Evolutionary conservation across 495 filamentous ascomycete species (phyloP), one percentile per base, ranked within the genome.

Genomic region (Eremomyces bilateralis): DNA sequence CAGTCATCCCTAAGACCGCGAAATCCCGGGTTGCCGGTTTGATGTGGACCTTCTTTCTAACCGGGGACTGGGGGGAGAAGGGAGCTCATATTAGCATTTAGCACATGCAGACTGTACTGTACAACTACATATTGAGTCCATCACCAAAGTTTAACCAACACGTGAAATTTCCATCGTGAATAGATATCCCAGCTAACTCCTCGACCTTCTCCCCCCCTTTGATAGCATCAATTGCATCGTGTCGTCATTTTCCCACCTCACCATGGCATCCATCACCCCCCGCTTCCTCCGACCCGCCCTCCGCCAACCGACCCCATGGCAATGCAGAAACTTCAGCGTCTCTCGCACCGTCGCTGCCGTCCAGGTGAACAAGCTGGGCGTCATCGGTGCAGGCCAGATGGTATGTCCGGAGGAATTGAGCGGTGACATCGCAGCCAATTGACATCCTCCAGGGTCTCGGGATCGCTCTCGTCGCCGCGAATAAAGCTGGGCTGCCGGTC

Each of bases 381-480:
- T 99, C 20, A 60, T 99, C 45, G 90, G 90, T 39, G 88, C 85
- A 31, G 90, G 90, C 13, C 90, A 95, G 53, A 95, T 95, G 53
- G 55, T 52, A 3, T 33, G 21, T 25, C 21, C 3, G 3, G 8
- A 31, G 15, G 21, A 33, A 37, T n/a, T n/a, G n/a, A n/a, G n/a
- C 29, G 16, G 10, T 16, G 29, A 25, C 27, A 16, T 16, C 15
- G 11, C 2, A 37, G 2, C n/a, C 22, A 42, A 42, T 48, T 60
- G 39, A 55, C 38, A 13, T 28, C 39, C 11, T 21, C 37, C 44
- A 95, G 88, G 88, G 90, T 40, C 62, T 99, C 33, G 90, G 90
- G 33, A 95, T 99, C 51, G 90, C 88, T 11, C 65, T 99, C 18
- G 88, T 95, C 15, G 90, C 90, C 32, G 81, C 88, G 29, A 72